phyloP scores from a whole-genome alignment of 1,139 yeast species.

The Suhomyces bokatorum region DNA sequence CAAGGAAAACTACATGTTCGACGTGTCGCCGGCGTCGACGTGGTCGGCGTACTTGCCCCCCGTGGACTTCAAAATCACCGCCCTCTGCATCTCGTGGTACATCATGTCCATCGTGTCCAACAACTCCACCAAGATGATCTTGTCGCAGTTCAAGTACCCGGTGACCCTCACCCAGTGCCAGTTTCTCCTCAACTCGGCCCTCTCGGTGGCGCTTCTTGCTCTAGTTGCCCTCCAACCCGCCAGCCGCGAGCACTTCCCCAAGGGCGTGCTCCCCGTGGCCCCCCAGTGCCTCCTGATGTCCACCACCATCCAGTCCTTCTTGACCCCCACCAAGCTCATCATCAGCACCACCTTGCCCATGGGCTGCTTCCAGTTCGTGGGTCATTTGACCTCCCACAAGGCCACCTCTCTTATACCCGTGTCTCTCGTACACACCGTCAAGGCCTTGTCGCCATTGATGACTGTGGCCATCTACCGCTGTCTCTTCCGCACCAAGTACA shows the following conservation, averaged over 20 bases:
- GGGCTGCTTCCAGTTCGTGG: conserved; percentile 90
- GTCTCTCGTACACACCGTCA: conserved; percentile 86
- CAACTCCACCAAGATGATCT: conserved; percentile 74
- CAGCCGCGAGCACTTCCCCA: conserved; percentile 43
- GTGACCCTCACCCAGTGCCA: conserved; percentile 84
- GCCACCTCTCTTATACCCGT: conserved; percentile 89
- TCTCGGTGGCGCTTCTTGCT: conserved; percentile 42
- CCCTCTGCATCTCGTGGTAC: conserved; percentile 76
- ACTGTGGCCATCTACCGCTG: conserved; percentile 80
- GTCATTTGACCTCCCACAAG: conserved; percentile 86
- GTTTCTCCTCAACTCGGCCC: conserved; percentile 63
- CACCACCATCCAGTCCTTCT: conserved; percentile 32
- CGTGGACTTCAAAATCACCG: conserved; percentile 29
- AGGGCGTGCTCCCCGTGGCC: conserved; percentile 53
- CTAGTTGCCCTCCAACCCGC: conserved; percentile 12
- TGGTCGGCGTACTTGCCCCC: conserved; percentile 24
- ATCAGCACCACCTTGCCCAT: conserved; percentile 78
- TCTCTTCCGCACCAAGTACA: conserved; percentile 57
- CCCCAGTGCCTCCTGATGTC: conserved; percentile 22
- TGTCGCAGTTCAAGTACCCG: conserved; percentile 71
- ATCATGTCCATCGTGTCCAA: conserved; percentile 76
- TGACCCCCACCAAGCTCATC: conserved; percentile 56
- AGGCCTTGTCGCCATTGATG: conserved; percentile 83
- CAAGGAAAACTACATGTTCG: conserved; percentile 13
- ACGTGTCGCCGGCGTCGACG: not conserved